Evolutionary conservation across 495 filamentous ascomycete genomes (phyloP).

Genomic region (Neurospora sp.): DNA sequence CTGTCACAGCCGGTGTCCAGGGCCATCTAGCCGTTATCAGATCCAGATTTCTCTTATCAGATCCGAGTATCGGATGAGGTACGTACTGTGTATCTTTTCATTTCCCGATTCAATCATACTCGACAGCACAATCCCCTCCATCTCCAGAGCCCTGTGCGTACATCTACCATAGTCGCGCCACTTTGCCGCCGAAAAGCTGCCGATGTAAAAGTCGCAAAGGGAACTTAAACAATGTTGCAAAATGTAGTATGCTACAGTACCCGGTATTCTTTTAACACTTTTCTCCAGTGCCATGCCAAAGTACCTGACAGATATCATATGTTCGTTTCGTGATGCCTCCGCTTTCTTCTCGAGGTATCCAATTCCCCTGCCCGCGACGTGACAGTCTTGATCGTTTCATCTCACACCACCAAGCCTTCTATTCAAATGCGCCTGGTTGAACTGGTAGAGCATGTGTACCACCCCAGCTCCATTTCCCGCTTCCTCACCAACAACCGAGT

Average conservation of each 20-base stretch:
- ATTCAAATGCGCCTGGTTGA: conserved; percentile 73
- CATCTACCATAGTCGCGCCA: neutral
- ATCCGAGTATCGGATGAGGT: neutral
- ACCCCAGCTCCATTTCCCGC: conserved; percentile 47
- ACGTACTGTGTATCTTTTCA: neutral
- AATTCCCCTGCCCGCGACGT: neutral
- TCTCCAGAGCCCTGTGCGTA: neutral
- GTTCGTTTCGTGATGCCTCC: neutral
- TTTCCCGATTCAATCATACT: neutral
- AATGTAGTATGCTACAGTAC: neutral
- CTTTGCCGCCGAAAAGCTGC: neutral
- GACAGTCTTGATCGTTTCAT: conserved; percentile 8
- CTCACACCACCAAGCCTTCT: conserved; percentile 29
- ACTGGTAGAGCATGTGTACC: conserved; percentile 79
- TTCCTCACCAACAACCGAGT: conserved; percentile 6
- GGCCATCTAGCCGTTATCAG: neutral
- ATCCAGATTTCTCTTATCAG: neutral
- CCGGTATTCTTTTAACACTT: neutral
- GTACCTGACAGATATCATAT: neutral
- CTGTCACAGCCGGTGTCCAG: neutral
- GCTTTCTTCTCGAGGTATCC: neutral
- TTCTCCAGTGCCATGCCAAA: neutral
- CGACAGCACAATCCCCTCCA: neutral
- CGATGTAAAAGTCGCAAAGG: neutral
- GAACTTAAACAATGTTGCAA: neutral